Percentiles rank a stretch among this genome's conserved stretches.
phyloP scores from a whole-genome alignment of 176 grass and related monocot genomes.

The Oryza meyeriana region DNA sequence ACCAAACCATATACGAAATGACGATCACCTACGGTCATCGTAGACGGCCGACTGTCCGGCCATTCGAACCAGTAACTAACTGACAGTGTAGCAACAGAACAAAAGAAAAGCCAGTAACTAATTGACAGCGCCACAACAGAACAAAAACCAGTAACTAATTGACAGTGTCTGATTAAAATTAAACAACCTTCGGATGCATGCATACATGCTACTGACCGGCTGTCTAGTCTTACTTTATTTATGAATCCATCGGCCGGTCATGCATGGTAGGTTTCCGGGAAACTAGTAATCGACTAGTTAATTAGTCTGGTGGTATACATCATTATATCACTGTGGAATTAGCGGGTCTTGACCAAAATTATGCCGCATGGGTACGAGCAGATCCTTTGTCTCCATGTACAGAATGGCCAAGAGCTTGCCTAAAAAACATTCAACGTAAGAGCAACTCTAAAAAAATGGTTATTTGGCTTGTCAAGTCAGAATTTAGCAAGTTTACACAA shows the following conservation, averaged over 20 bases:
- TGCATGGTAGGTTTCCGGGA: not conserved
- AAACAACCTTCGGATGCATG: not conserved
- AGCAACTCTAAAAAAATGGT: not conserved
- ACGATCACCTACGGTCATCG: constrained; percentile 13
- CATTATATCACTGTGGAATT: not conserved
- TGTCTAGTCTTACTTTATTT: not conserved
- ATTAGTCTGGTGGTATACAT: not conserved
- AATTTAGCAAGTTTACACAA: too few species aligned
- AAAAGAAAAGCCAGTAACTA: not conserved
- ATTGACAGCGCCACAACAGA: not conserved
- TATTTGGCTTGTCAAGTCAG: too few species aligned
- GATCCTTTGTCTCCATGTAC: not conserved
- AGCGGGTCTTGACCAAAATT: constrained; percentile 4
- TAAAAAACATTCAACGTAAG: constrained; percentile 2
- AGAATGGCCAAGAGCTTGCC: constrained; percentile 19
- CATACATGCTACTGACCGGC: not conserved
- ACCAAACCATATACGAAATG: not conserved
- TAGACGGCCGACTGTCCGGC: not conserved
- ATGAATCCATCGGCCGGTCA: too few species aligned
- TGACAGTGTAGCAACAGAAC: not conserved
- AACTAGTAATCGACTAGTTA: not conserved
- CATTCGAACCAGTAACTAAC: not conserved
- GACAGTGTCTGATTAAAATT: not conserved
- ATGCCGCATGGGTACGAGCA: constrained; percentile 33
- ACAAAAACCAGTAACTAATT: not conserved